Evolutionary conservation across 345 rosid genomes (phyloP).

Genomic region (Sisymbrium altissimum): DNA sequence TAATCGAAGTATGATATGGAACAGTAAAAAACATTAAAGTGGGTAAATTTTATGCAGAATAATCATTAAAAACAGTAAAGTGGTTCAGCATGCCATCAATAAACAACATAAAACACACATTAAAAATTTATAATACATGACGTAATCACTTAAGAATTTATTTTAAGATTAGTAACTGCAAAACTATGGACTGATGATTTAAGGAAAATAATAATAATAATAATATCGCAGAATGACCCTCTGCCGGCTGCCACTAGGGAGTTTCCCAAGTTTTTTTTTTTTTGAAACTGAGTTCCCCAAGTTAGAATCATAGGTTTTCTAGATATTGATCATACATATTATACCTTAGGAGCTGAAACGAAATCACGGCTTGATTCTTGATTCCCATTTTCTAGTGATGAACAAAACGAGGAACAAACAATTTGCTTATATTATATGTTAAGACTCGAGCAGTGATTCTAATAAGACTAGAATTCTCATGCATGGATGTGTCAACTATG

Average conservation of each 20-base stretch:
- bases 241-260: too few relatives aligned
- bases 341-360: slow-evolving; percentile 13
- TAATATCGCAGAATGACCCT: not conserved
- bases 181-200: not conserved
- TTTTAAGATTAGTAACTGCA: not conserved
- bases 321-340: not conserved
- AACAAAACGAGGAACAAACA: slow-evolving; percentile 1
- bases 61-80: too few relatives aligned
- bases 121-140: too few relatives aligned
- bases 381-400: slow-evolving; percentile 11
- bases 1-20: too few relatives aligned
- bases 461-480: not conserved
- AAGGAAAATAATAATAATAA: not conserved
- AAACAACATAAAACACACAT: not conserved
- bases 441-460: not conserved
- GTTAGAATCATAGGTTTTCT: not conserved
- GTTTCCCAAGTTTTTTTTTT: too few relatives aligned
- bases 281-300: too few relatives aligned
- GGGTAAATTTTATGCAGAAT: too few relatives aligned
- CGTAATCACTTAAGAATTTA: not conserved
- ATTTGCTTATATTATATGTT: not conserved
- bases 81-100: too few relatives aligned
- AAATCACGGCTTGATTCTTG: slow-evolving; percentile 14
- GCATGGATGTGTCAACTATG: slow-evolving; percentile 12
- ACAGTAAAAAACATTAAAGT: too few relatives aligned